These are phyloP conservation scores for Fraxinus pennsylvanica DNA, from an alignment of 257 asterid species.

Conservation along the genomic window DNA sequence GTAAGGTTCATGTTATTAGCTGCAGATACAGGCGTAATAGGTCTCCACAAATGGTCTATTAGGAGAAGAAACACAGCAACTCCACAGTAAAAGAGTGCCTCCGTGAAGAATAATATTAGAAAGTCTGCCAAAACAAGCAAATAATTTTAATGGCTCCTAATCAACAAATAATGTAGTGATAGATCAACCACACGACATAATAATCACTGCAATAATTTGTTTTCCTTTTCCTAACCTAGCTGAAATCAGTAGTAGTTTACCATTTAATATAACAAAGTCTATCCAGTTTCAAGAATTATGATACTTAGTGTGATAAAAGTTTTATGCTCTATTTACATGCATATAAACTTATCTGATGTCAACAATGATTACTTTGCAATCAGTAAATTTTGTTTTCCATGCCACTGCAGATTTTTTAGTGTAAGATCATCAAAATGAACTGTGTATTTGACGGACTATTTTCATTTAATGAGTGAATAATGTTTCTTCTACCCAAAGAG, in stretches of 20 bases:
- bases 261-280: background rate
- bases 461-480: background rate
- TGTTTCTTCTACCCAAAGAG: background rate
- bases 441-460: background rate
- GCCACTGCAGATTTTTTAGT: background rate
- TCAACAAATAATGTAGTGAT: background rate
- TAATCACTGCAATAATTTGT: background rate
- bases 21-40: conserved; percentile 41
- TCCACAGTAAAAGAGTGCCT: conserved; percentile 92
- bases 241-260: background rate
- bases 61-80: conserved; percentile 75
- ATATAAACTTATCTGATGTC: background rate
- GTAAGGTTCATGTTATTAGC: conserved; percentile 30
- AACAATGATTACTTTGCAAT: background rate
- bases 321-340: background rate
- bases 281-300: background rate
- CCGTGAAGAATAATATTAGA: conserved; percentile 93
- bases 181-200: background rate
- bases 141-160: background rate
- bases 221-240: background rate
- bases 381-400: too few relatives aligned
- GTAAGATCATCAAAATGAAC: background rate
- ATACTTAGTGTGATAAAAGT: background rate
- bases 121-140: conserved; percentile 63
- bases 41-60: conserved; percentile 65